phyloP scores from a whole-genome alignment of 2,329 filamentous ascomycete species.

The Pestalotiopsis fici region DNA sequence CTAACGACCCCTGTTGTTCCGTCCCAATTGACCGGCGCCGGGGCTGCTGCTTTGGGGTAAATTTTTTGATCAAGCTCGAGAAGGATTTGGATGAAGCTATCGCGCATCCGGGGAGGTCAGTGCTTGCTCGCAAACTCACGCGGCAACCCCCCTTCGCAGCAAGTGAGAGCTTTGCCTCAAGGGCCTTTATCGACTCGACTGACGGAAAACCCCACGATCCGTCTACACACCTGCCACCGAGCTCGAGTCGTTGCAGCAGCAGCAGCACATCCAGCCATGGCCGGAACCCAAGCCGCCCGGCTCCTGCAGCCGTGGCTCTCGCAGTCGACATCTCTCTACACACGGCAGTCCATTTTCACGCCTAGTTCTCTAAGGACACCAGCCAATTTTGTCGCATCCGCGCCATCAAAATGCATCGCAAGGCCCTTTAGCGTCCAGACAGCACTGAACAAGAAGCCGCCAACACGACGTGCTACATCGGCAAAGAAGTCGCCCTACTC shows the following conservation, averaged over 20 bases:
- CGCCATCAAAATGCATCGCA: background rate
- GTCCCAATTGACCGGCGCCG: background rate
- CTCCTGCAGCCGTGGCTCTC: constrained; percentile 9
- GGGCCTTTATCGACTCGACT: background rate
- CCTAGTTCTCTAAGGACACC: background rate
- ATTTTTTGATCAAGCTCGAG: constrained; percentile 3
- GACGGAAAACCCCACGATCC: background rate
- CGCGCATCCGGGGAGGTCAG: background rate
- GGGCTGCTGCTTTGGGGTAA: background rate
- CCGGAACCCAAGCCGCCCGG: constrained; percentile 6
- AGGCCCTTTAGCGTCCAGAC: background rate
- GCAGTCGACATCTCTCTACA: background rate
- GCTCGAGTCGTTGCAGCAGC: background rate
- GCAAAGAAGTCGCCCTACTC: background rate
- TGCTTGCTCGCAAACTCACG: background rate
- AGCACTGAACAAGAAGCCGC: constrained; percentile 2
- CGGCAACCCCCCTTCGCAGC: background rate
- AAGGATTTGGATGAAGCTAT: background rate
- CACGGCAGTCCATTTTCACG: background rate
- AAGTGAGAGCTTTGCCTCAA: background rate
- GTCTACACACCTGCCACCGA: background rate
- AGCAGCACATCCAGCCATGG: constrained; percentile 2
- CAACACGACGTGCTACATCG: background rate
- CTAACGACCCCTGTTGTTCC: background rate
- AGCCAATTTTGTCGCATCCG: background rate